phyloP scores from a whole-genome alignment of 1,284 basidiomycete genomes.

The Gomphus bonarii region DNA sequence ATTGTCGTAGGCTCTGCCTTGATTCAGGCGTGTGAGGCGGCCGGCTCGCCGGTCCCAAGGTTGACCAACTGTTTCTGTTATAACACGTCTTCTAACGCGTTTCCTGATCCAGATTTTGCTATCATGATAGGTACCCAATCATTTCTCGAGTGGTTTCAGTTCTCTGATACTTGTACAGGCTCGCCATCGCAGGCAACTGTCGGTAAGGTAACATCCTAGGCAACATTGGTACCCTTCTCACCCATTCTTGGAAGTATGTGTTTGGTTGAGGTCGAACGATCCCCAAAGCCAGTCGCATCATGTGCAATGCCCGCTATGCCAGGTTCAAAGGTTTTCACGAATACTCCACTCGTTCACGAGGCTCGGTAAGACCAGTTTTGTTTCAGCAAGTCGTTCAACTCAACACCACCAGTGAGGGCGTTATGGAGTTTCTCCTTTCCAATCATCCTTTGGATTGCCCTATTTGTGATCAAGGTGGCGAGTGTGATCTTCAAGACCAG shows the following conservation, averaged over 20 bases:
- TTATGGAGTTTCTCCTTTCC: conserved; percentile 97
- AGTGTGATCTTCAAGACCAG: conserved; percentile 99
- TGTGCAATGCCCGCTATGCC: conserved; percentile 98
- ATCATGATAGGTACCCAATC: conserved; percentile 71
- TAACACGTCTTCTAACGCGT: conserved; percentile 12
- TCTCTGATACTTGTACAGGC: conserved; percentile 28
- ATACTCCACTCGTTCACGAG: conserved; percentile 92
- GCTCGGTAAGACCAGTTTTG: conserved; percentile 50
- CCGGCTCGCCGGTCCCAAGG: conserved; percentile 70
- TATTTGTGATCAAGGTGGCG: conserved; percentile 95
- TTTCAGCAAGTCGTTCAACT: background rate
- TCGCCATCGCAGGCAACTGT: conserved; percentile 93
- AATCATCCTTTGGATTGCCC: conserved; percentile 99
- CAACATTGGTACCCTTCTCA: background rate
- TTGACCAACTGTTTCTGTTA: conserved; percentile 24
- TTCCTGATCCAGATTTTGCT: conserved; percentile 62
- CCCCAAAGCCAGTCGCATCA: conserved; percentile 87
- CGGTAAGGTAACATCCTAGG: conserved; percentile 44
- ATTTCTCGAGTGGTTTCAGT: conserved; percentile 16
- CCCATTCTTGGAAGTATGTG: conserved; percentile 62
- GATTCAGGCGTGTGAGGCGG: conserved; percentile 93
- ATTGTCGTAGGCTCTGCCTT: conserved; percentile 66
- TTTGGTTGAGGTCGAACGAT: conserved; percentile 91
- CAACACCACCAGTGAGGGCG: conserved; percentile 63
- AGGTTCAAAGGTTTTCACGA: conserved; percentile 92